Evolutionary conservation across 2,329 filamentous ascomycete genomes (phyloP).

Genomic region (Talaromyces sp.): DNA sequence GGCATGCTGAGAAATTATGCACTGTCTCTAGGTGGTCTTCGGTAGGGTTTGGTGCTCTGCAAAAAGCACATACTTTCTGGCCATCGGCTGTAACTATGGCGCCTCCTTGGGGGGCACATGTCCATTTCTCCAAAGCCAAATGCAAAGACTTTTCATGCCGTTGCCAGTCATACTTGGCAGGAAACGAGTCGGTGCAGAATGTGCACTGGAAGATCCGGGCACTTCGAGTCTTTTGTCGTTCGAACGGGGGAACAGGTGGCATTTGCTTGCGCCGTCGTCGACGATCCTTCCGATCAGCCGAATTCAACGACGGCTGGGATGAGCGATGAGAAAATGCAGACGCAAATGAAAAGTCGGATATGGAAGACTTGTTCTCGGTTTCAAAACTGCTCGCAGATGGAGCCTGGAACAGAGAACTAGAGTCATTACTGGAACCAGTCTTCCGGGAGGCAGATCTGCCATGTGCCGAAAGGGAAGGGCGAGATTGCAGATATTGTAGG

Average conservation of each 20-base stretch:
- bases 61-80: constrained; percentile 53
- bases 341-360: constrained; percentile 49
- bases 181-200: constrained; percentile 52
- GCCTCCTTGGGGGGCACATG: constrained; percentile 54
- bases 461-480: constrained; percentile 24
- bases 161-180: constrained; percentile 55
- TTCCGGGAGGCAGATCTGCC: constrained; percentile 31
- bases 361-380: constrained; percentile 45
- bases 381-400: constrained; percentile 51
- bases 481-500: constrained; percentile 12
- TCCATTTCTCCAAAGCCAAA: constrained; percentile 52
- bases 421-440: constrained; percentile 46
- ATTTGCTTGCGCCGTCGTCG: constrained; percentile 48
- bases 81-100: constrained; percentile 43
- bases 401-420: constrained; percentile 46
- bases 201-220: constrained; percentile 52
- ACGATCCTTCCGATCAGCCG: constrained; percentile 53
- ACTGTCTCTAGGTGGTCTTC: constrained; percentile 49
- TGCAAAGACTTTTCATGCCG: constrained; percentile 55
- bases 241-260: constrained; percentile 35
- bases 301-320: constrained; percentile 52
- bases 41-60: constrained; percentile 48
- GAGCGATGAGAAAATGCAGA: constrained; percentile 52
- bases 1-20: constrained; percentile 55
- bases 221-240: constrained; percentile 34